Base-by-base conservation (phyloP, 306 rosid genomes). In the Albizia julibrissin region DNA sequence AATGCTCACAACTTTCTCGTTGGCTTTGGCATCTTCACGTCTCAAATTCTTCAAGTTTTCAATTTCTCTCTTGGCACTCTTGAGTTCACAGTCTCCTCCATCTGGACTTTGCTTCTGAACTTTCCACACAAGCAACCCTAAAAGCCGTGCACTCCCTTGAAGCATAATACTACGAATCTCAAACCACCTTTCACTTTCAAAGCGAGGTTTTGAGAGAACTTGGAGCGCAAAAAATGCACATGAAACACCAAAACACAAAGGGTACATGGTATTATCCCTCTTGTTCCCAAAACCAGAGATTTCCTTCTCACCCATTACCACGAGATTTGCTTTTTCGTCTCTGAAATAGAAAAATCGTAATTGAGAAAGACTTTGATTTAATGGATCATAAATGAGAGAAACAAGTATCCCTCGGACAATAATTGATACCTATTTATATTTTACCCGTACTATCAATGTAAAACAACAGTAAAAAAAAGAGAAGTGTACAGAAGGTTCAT, bases 1-100 rank as follows among this genome's bases (percentile, higher is more conserved):
- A 29, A 95, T 95, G 52, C 95, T 79, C 34, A 95, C 98, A 67
- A 95, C 99, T 87, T 91, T 95, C 88, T 93, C 99, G 69, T 92
- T 95, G 71, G 99, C 99, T 42, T 87, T 95, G 12, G 94, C 99
- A 78, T 93, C 99, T 72, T 95, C 99, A 49, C 80, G 94, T 62
- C 99, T 92, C 66, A 89, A 78, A 75, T 79, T 91, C 84, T 89
- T 93, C 89, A 95, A 88, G 73, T 87, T 91, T 39, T 87, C 88
- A 27, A 85, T 78, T 79, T 90, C 95, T 43, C 85, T 88, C 88
- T 89, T 89, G 58, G 94, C 93, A 76, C 18, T 84, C 50, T 73
- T 84, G 47, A 95, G 90, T 84, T 82, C 88, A 80, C 50, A 26
- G 33, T 84, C 83, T 69, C 74, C 77, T 59, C 40, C 85, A 77